phyloP scores from a whole-genome alignment of 192 early-diverging fungal species.

The Pilaira anomala region DNA sequence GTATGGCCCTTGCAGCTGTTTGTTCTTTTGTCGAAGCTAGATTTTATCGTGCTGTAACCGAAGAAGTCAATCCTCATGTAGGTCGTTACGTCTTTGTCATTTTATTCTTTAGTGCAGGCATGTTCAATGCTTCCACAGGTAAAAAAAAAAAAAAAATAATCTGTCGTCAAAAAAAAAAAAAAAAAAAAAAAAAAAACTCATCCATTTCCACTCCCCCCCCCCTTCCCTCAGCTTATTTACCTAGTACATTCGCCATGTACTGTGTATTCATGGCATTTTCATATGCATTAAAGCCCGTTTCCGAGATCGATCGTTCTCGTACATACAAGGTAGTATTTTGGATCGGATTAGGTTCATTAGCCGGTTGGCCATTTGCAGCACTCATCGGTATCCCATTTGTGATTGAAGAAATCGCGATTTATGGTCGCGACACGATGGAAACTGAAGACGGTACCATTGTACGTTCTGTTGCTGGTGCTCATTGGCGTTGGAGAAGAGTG shows the following conservation, averaged over 20 bases:
- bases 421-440: conserved; percentile 41
- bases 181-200: too few relatives aligned
- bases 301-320: conserved; percentile 38
- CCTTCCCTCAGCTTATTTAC: conserved; percentile 67
- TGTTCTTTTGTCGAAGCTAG: conserved; percentile 57
- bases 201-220: background rate
- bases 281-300: conserved; percentile 56
- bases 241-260: conserved; percentile 93
- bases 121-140: conserved; percentile 83
- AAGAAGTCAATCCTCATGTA: conserved; percentile 59
- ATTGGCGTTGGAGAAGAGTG: conserved; percentile 45
- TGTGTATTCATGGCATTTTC: conserved; percentile 73
- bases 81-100: conserved; percentile 65
- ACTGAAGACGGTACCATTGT: conserved; percentile 17
- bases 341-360: conserved; percentile 59
- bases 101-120: conserved; percentile 72
- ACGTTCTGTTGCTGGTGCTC: conserved; percentile 25
- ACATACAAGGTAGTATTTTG: conserved; percentile 57
- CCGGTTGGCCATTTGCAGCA: conserved; percentile 90
- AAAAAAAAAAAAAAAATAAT: conserved; percentile 11
- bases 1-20: conserved; percentile 55
- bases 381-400: conserved; percentile 72
- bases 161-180: too few relatives aligned
- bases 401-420: conserved; percentile 63
- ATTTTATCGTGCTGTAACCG: conserved; percentile 63